These are phyloP conservation scores for Debaryomyces psychrophilus DNA, from an alignment of 1,139 yeast species.

Conservation along the genomic window DNA sequence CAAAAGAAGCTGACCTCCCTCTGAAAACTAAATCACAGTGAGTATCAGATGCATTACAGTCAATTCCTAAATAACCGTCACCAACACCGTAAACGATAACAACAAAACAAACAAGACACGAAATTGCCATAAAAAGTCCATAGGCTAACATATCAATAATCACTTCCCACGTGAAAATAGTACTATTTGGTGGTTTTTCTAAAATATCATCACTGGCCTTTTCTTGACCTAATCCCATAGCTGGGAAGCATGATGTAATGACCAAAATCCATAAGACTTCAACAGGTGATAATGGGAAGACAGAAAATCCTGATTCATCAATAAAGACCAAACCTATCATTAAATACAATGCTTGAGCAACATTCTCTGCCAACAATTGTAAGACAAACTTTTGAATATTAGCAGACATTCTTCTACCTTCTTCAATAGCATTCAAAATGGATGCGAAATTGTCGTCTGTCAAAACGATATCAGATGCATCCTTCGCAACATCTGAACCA, in stretches of 20 bases:
- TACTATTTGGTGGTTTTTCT: slow-evolving; percentile 64
- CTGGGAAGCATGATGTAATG: slow-evolving; percentile 80
- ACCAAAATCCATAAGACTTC: slow-evolving; percentile 82
- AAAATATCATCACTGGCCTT: slow-evolving; percentile 67
- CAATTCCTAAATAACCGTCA: slow-evolving; percentile 64
- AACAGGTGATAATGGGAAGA: slow-evolving; percentile 78
- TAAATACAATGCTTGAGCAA: slow-evolving; percentile 73
- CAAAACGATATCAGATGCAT: slow-evolving; percentile 74
- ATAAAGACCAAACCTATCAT: slow-evolving; percentile 74
- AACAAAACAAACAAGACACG: slow-evolving; percentile 71
- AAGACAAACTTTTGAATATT: slow-evolving; percentile 83
- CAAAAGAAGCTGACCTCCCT: slow-evolving; percentile 82
- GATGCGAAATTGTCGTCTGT: slow-evolving; percentile 80
- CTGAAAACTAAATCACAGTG: slow-evolving; percentile 68
- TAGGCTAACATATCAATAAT: slow-evolving; percentile 73
- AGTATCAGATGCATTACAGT: slow-evolving; percentile 53
- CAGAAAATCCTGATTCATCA: slow-evolving; percentile 61
- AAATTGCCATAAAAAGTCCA: slow-evolving; percentile 73
- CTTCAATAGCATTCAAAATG: slow-evolving; percentile 76
- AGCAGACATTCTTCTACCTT: slow-evolving; percentile 80
- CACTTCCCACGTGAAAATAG: slow-evolving; percentile 71
- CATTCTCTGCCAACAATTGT: slow-evolving; percentile 76
- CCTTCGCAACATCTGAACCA: slow-evolving; percentile 83
- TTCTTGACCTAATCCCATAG: slow-evolving; percentile 84
- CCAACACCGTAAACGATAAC: slow-evolving; percentile 69